Evolutionary conservation across 768 basidiomycete genomes (phyloP), one percentile per base, ranked within the genome.

Genomic region (Kwoniella dejecticola): DNA sequence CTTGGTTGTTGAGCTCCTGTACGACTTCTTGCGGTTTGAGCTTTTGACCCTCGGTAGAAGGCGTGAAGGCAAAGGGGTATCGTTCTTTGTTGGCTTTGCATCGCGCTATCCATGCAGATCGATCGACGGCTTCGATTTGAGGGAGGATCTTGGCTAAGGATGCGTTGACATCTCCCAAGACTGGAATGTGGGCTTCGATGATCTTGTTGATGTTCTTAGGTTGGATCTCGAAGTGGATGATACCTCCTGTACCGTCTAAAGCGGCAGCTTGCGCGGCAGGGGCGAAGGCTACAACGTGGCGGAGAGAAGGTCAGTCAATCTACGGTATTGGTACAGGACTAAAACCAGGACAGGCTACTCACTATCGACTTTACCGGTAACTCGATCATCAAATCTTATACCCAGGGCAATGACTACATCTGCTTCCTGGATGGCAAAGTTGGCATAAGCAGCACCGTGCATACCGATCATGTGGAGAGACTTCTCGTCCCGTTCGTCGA

Each of bases 151-250:
- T 82, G 7, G 84, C 85, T 69, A 99, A 80, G 77, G 90, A 93
- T 53, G 87, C 82, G 27, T 89, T 84, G 58, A 98, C 95, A 76
- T 99, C 96, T 33, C 96, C 96, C 29, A 96, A 84, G 74, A 99
- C 84, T 49, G 96, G 91, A 60, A 97, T 89, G 47, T 89, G 87
- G 21, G 96, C 95, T 53, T 99, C 87, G 54, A 98, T 86, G 63
- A 99, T 93, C 81, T 99, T 99, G 85, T 99, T 99, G 80, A 99
- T 84, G 80, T 99, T 99, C 84, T 99, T 98, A 46, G 96, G 91
- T 82, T 87, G 86, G 68, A 98, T 94, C 82, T 99, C 96, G 74
- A 99, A 98, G 82, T 99, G 96, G 75, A 99, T 96, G 82, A 99
- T 94, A 31, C 96, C 96, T 11, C 96, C 96, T 1, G 86, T 85